These are phyloP conservation scores for Emmonsiellopsis sp. DNA, from an alignment of 2,329 filamentous ascomycete species.

Conservation along the genomic window DNA sequence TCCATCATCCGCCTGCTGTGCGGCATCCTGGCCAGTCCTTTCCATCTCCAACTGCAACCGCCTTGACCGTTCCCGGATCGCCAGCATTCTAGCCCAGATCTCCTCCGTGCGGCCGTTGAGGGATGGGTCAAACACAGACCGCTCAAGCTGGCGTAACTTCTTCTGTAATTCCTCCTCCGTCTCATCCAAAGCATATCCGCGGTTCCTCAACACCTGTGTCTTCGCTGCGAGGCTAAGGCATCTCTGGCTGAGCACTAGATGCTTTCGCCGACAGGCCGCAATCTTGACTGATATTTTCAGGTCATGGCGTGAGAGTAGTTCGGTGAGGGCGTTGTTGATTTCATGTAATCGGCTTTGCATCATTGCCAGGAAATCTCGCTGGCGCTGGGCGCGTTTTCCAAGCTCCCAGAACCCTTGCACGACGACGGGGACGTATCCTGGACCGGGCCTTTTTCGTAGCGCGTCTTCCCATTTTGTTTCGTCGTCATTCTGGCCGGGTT, in stretches of 20 bases:
- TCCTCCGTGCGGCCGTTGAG: constrained; percentile 54
- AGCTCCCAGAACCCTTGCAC: constrained; percentile 53
- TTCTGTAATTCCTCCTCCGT: constrained; percentile 55
- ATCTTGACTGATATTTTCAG: constrained; percentile 51
- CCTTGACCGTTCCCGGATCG: constrained; percentile 50
- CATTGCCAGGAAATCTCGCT: constrained; percentile 48
- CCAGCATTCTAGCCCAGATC: constrained; percentile 59
- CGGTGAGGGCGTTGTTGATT: constrained; percentile 54
- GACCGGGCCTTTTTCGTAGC: constrained; percentile 48
- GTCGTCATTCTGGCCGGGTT: constrained; percentile 49
- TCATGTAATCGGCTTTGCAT: constrained; percentile 54
- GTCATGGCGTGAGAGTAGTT: constrained; percentile 52
- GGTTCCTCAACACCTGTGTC: constrained; percentile 53
- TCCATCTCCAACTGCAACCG: constrained; percentile 53
- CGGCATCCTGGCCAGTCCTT: constrained; percentile 37
- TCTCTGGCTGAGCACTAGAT: constrained; percentile 51
- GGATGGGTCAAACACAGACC: constrained; percentile 51
- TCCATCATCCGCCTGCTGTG: constrained; percentile 34
- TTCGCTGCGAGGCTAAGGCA: constrained; percentile 55
- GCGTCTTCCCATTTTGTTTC: constrained; percentile 57
- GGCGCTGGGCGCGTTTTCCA: constrained; percentile 48
- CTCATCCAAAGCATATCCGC: constrained; percentile 57
- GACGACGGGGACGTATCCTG: constrained; percentile 51
- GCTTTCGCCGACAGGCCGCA: constrained; percentile 50
- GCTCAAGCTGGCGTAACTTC: constrained; percentile 50